Base-by-base conservation (phyloP, 192 early-diverging fungal genomes). In the Gamsiella multidivaricata region DNA sequence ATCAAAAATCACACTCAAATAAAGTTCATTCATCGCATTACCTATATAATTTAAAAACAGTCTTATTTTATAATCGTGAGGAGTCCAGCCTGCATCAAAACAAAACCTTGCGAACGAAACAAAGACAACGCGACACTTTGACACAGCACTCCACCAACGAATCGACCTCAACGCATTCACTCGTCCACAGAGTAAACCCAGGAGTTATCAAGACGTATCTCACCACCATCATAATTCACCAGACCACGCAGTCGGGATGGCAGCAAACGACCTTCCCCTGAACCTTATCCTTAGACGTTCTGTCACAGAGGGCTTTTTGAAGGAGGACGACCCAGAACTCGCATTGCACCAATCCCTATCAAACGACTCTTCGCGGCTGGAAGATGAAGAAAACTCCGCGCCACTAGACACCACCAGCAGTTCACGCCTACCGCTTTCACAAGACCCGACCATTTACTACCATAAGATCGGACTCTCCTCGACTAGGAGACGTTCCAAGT, bases 381-480 rank as follows among this genome's bases (percentile, higher is more conserved):
- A 15, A 23, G 23, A 52, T 3, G 23, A 10, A 25, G 37, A 42
- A 1, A 41, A 10, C 39, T 14, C 8, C 8, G 8, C 39, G 39
- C 14, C 39, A 41, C 8, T 41, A 14, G 34, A 56, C 11, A 56
- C 4, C 54, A 56, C 8, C 32, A 15, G 34, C 50, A 52, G 25
- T 10, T 1, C 7, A 28, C 25, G n/a, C 14, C 22, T 66, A 12
- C 67, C 59, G 12, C 49, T 70, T 29, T 70, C 69, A 6, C 59
- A 55, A 32, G 32, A 46, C n/a, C 41, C 59, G 17, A 32, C 69
- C 29, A 70, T 70, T 7, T 70, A 70, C 43, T 51, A 55, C 34
- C 69, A 70, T n/a, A 70, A 33, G 42, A 62, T 70, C 34, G 69
- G 69, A 25, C 69, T 70, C 50, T 70, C 69, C 15, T 62, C 69